phyloP scores from a whole-genome alignment of 805 yeast species.

The Saturnispora serradocipensis region DNA sequence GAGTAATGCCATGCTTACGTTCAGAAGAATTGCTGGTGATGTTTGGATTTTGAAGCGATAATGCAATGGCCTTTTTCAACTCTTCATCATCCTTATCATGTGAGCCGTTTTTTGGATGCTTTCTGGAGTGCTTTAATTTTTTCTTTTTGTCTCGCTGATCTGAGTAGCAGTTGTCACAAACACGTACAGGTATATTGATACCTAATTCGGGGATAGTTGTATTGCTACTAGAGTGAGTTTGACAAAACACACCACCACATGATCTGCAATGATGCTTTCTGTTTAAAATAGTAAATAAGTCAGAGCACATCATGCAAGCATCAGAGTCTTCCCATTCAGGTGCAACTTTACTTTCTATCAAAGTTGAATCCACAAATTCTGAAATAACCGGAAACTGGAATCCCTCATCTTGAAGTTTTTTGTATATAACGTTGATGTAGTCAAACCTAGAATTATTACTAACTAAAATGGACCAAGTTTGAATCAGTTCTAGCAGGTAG shows the following conservation, averaged over 20 bases:
- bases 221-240: conserved; percentile 67
- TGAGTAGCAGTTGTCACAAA: conserved; percentile 81
- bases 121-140: conserved; percentile 10
- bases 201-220: conserved; percentile 77
- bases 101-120: conserved; percentile 1
- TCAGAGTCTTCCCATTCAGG: conserved; percentile 98
- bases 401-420: conserved; percentile 51
- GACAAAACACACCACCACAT: conserved; percentile 93
- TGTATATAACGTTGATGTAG: conserved; percentile 56
- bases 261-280: conserved; percentile 95
- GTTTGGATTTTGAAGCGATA: conserved; percentile 56
- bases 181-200: conserved; percentile 80
- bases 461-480: conserved; percentile 72
- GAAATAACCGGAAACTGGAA: conserved; percentile 53
- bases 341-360: conserved; percentile 84
- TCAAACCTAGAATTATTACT: conserved; percentile 54
- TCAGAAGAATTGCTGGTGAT: conserved; percentile 7
- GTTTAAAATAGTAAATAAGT: conserved; percentile 67
- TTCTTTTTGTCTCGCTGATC: conserved; percentile 38
- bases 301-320: conserved; percentile 90
- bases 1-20: neutral
- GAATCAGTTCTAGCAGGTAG: conserved; percentile 53
- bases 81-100: conserved; percentile 65
- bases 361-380: conserved; percentile 31
- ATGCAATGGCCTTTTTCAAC: conserved; percentile 63